Base-by-base conservation (phyloP, 352 stramenopile genomes). In the Stramenopiles sp. region DNA sequence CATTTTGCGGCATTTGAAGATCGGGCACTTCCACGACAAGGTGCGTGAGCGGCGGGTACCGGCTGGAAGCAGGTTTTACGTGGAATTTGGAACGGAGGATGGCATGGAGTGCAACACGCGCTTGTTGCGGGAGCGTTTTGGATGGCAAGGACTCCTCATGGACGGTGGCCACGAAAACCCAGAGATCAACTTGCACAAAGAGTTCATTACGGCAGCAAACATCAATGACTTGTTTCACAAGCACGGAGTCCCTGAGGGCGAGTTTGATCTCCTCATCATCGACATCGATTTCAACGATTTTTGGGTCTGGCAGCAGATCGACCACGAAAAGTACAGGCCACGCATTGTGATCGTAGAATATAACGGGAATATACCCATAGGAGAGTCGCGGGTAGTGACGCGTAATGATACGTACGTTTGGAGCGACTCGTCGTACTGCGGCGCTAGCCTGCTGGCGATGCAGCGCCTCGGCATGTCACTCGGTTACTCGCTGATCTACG, bases 231-330 rank as follows among this genome's bases (percentile, higher is more conserved):
- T 92, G 7, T 87, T 92, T 22, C 44, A 82, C 39, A 86, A 85
- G 80, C 85, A 90, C 80, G 32, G 75, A 0, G 87, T 91, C 32
- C 84, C 85, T 22, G 81, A 44, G 0, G n/a, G n/a, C n/a, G 84
- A 87, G 32, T 85, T 92, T 8, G 88, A 92, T 81, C 76, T 91
- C 32, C 83, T 92, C 55, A 91, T 88, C 0, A 85, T 92, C 32
- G 89, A 91, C 76, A 87, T 92, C 32, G 87, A 92, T 31, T 92
- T 92, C 76, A 92, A 91, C 75, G 88, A 91, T 80, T 92, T 88
- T 81, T 91, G 87, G 87, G 81, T 92, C 78, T 83, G 91, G 0
- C 75, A 86, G n/a, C 87, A 88, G 7, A 78, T 92, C 0, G 87
- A 91, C 71, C 80, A 86, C 30, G 71, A 75, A 0, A 76, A 67